Percentiles rank a stretch among this genome's conserved stretches.
Evolutionary conservation across 257 asterid genomes (phyloP).

Genomic region (Linderniella brevidens): DNA sequence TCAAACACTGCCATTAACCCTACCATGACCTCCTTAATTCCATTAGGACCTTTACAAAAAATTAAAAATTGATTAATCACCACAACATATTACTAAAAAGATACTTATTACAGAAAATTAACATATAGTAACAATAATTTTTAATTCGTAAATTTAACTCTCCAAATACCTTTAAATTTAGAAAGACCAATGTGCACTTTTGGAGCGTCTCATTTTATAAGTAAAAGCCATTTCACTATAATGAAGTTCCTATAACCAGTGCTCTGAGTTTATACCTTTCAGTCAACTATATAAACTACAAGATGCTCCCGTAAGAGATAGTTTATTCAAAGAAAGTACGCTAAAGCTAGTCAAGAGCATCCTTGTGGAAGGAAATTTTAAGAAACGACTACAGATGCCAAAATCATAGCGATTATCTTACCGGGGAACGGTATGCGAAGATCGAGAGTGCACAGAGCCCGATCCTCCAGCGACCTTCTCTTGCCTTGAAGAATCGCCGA

Average conservation of each 20-base stretch:
- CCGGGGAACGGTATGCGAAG: conserved; percentile 80
- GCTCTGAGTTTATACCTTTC: too few relatives aligned
- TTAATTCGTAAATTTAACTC: too few relatives aligned
- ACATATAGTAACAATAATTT: too few relatives aligned
- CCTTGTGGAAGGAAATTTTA: too few relatives aligned
- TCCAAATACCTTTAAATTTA: background rate
- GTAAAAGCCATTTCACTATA: background rate
- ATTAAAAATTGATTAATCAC: background rate
- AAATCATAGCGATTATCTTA: conserved; percentile 10
- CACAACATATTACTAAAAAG: too few relatives aligned
- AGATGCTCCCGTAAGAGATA: too few relatives aligned
- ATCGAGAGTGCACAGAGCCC: conserved; percentile 57
- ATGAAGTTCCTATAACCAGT: too few relatives aligned
- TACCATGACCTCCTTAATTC: conserved; percentile 56
- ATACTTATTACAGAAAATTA: too few relatives aligned
- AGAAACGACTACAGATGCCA: too few relatives aligned
- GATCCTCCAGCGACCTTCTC: conserved; percentile 82
- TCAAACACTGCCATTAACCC: conserved; percentile 85
- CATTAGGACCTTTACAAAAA: conserved; percentile 35
- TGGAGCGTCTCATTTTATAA: background rate
- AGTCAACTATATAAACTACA: too few relatives aligned
- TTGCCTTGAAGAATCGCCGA: conserved; percentile 74
- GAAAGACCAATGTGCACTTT: background rate
- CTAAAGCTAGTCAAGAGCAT: too few relatives aligned
- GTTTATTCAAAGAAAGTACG: too few relatives aligned